A percentile compares a stretch with the other conserved stretches of the same genome.
Conservation (phyloP, 768 basidiomycete species). For the Lentinula edodes region DNA sequence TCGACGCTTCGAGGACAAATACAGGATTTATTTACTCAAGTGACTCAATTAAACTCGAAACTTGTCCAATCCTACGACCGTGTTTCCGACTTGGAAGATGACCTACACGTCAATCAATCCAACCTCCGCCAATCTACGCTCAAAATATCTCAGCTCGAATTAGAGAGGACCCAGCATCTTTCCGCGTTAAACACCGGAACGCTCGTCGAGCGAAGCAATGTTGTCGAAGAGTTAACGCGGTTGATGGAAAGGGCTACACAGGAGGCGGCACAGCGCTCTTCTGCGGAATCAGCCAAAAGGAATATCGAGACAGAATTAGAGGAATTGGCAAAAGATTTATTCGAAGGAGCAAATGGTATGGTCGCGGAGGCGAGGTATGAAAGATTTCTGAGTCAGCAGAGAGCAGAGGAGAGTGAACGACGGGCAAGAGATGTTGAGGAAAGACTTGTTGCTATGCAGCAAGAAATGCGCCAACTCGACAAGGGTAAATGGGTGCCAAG, state of each 20-base stretch:
- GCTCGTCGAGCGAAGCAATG: slow-evolving; percentile 86
- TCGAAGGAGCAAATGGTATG: slow-evolving; percentile 94
- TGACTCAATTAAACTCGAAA: slow-evolving; percentile 86
- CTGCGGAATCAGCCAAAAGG: slow-evolving; percentile 76
- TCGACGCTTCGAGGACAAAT: slow-evolving; percentile 75
- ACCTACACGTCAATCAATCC: slow-evolving; percentile 63
- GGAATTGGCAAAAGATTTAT: slow-evolving; percentile 86
- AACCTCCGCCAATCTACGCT: slow-evolving; percentile 55
- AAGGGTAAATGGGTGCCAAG: slow-evolving; percentile 46
- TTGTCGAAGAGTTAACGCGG: slow-evolving; percentile 85
- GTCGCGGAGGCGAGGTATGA: slow-evolving; percentile 89
- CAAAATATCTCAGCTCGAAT: slow-evolving; percentile 74
- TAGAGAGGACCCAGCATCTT: slow-evolving; percentile 82
- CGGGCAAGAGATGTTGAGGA: slow-evolving; percentile 83
- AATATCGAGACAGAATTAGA: slow-evolving; percentile 94
- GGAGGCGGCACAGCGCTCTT: slow-evolving; percentile 85
- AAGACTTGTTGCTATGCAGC: slow-evolving; percentile 77
- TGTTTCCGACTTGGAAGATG: slow-evolving; percentile 89
- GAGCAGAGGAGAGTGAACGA: slow-evolving; percentile 70
- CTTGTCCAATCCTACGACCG: slow-evolving; percentile 90
- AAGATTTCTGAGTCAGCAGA: slow-evolving; percentile 57
- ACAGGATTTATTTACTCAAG: slow-evolving; percentile 84
- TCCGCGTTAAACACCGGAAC: slow-evolving; percentile 87
- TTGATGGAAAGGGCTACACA: slow-evolving; percentile 95
- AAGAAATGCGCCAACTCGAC: slow-evolving; percentile 73